These are phyloP conservation scores for Thalassiosira mediterranea DNA, from an alignment of 352 stramenopile genomes.

Conservation along the genomic window DNA sequence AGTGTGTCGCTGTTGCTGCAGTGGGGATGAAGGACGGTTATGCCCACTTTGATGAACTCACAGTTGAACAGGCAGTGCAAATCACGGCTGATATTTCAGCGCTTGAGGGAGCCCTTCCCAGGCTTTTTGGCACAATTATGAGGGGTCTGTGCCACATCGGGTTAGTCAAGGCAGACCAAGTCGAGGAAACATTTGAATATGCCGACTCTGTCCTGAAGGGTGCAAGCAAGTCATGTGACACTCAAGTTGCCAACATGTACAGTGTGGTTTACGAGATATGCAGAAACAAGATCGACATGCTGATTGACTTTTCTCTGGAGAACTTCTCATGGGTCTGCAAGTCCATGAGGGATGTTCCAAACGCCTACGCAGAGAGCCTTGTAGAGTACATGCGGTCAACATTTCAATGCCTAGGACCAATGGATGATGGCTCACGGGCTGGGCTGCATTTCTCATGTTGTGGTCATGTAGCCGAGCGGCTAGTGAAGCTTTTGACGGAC, in stretches of 20 bases:
- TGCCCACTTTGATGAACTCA: slow-evolving; percentile 74
- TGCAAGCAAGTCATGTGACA: slow-evolving; percentile 81
- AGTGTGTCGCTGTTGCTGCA: slow-evolving; percentile 79
- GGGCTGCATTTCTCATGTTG: slow-evolving; percentile 84
- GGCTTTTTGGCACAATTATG: slow-evolving; percentile 81
- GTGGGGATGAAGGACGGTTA: slow-evolving; percentile 82
- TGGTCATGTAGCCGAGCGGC: slow-evolving; percentile 78
- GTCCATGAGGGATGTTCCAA: slow-evolving; percentile 70
- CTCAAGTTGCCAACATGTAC: slow-evolving; percentile 81
- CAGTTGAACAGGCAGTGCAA: slow-evolving; percentile 82
- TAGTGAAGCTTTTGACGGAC: slow-evolving; percentile 77
- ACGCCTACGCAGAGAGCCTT: slow-evolving; percentile 79
- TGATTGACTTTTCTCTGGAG: slow-evolving; percentile 81
- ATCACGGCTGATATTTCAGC: slow-evolving; percentile 82
- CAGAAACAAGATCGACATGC: slow-evolving; percentile 81
- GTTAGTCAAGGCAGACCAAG: slow-evolving; percentile 74
- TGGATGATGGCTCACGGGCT: slow-evolving; percentile 80
- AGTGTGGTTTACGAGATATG: slow-evolving; percentile 83
- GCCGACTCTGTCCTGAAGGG: slow-evolving; percentile 72
- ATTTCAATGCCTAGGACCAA: slow-evolving; percentile 78
- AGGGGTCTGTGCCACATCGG: slow-evolving; percentile 81
- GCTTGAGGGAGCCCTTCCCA: slow-evolving; percentile 70
- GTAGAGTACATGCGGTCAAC: slow-evolving; percentile 80
- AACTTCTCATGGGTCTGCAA: slow-evolving; percentile 83
- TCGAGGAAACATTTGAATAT: slow-evolving; percentile 82